A percentile compares a stretch with the other conserved stretches of the same genome.
Evolutionary conservation across 371 early-diverging fungal genomes (phyloP).

Genomic region (Dentiscutata heterogama): DNA sequence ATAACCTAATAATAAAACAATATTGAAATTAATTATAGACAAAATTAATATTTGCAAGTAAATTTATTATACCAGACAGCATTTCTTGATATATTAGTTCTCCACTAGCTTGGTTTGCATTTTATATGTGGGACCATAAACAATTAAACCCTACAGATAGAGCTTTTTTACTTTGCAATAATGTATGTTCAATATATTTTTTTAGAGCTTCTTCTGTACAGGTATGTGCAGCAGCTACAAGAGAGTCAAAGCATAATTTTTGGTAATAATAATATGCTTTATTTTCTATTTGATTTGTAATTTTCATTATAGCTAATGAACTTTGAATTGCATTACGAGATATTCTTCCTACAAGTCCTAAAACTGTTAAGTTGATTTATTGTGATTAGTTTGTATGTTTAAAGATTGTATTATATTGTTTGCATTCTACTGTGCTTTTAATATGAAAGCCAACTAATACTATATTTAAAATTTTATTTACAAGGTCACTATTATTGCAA

Average conservation of each 20-base stretch:
- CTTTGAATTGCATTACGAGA: background rate
- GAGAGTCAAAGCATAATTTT: background rate
- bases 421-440: background rate
- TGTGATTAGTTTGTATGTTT: background rate
- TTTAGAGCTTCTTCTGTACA: background rate
- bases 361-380: background rate
- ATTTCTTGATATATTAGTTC: constrained; percentile 8
- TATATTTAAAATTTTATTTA: background rate
- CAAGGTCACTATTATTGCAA: background rate
- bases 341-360: background rate
- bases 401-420: background rate
- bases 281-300: background rate
- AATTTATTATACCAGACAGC: background rate
- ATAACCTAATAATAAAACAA: background rate
- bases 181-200: background rate
- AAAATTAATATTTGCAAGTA: background rate
- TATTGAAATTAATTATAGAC: background rate
- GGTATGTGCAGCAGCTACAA: background rate
- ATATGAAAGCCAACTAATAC: background rate
- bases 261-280: background rate
- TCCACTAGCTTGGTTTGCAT: constrained; percentile 25
- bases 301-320: background rate
- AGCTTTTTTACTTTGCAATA: background rate
- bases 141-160: constrained; percentile 25
- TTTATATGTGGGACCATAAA: constrained; percentile 4